Percentiles rank a stretch among this genome's conserved stretches.
Conservation (phyloP, 2,329 filamentous ascomycete species). For the Pezicula radicicola region DNA sequence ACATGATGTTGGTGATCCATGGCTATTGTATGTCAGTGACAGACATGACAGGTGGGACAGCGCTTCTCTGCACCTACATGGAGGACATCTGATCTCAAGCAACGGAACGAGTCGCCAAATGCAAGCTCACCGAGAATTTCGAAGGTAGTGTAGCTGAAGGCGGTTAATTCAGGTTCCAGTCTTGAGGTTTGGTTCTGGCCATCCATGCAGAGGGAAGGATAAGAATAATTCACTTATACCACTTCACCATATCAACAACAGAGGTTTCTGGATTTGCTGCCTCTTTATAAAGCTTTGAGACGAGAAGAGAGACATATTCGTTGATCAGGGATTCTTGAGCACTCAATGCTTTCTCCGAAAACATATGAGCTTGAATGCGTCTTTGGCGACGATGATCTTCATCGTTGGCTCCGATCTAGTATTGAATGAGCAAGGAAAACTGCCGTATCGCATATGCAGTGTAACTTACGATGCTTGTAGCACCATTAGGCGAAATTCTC, state of each 20-base stretch:
- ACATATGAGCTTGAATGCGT: constrained; percentile 13
- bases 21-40: no score
- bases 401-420: background rate
- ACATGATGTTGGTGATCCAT: no score
- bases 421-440: background rate
- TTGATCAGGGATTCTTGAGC: constrained; percentile 19
- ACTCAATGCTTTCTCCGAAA: constrained; percentile 16
- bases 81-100: no score
- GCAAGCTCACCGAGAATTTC: constrained; percentile 43
- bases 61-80: no score
- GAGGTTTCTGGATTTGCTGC: background rate
- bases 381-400: constrained; percentile 17
- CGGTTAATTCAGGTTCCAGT: no score
- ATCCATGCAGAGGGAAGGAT: no score
- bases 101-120: constrained; percentile 41
- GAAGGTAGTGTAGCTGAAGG: constrained; percentile 36
- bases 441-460: no score
- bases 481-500: no score
- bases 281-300: constrained; percentile 13
- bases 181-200: no score
- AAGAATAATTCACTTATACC: no score
- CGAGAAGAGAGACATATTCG: constrained; percentile 17
- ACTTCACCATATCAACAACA: constrained; percentile 25
- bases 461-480: no score
- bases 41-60: no score